Percentiles rank a stretch among this genome's conserved stretches.
Evolutionary conservation across 2,329 filamentous ascomycete species (phyloP).

Genomic region (Botrytis deweyae): DNA sequence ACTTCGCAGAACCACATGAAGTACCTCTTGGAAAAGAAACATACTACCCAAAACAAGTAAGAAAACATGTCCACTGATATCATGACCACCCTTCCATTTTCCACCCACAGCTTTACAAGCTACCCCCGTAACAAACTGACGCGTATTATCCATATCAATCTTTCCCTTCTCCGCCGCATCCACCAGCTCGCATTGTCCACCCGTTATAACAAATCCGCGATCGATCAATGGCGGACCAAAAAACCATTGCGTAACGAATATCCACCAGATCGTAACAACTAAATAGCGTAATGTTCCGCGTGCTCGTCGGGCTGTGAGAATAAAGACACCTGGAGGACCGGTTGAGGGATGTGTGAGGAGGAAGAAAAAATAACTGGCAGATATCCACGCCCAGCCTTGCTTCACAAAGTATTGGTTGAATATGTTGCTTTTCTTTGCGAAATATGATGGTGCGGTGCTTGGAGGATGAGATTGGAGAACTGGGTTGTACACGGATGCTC

Average conservation of each 20-base stretch:
- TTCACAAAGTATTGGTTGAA: constrained; percentile 96
- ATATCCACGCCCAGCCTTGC: constrained; percentile 90
- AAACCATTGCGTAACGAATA: constrained; percentile 91
- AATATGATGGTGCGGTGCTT: constrained; percentile 72
- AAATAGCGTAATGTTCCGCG: constrained; percentile 67
- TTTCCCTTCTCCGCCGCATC: constrained; percentile 49
- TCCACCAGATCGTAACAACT: constrained; percentile 75
- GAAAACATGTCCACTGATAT: constrained; percentile 95
- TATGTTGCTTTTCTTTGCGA: constrained; percentile 88
- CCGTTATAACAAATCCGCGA: constrained; percentile 82
- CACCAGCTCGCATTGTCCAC: constrained; percentile 73
- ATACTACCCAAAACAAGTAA: constrained; percentile 81
- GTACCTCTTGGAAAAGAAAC: constrained; percentile 77
- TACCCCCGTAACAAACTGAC: constrained; percentile 65
- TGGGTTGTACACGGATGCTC: constrained; percentile 61
- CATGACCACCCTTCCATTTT: constrained; percentile 87
- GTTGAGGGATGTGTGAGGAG: constrained; percentile 64
- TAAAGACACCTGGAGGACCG: constrained; percentile 43
- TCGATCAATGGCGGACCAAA: constrained; percentile 91
- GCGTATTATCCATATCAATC: constrained; percentile 46
- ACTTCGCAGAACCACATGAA: constrained; percentile 56
- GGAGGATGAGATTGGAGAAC: constrained; percentile 62
- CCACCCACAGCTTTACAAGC: constrained; percentile 84
- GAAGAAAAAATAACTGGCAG: constrained; percentile 69
- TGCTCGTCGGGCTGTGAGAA: constrained; percentile 47